These are phyloP conservation scores for Decorospora gaudefroyi DNA, from an alignment of 2,329 filamentous ascomycete genomes.

Conservation along the genomic window DNA sequence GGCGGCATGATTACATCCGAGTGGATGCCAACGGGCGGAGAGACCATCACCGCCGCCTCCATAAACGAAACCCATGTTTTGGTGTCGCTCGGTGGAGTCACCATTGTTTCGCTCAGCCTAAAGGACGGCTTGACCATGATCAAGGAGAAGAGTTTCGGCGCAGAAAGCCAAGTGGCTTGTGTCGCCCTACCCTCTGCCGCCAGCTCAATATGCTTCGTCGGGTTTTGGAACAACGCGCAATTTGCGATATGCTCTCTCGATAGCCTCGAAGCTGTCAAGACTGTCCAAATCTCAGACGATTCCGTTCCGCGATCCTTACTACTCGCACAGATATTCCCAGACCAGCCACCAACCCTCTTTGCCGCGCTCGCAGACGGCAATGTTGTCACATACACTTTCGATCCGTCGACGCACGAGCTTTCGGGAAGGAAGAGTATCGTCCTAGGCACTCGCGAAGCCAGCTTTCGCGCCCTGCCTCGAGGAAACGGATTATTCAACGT, in stretches of 20 bases:
- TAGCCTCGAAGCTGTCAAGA: constrained; percentile 67
- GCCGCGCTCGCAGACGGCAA: constrained; percentile 91
- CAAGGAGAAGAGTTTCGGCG: constrained; percentile 63
- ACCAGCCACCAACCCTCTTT: constrained; percentile 75
- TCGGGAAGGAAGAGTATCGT: constrained; percentile 78
- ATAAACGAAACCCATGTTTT: constrained; percentile 71
- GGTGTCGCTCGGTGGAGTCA: constrained; percentile 75
- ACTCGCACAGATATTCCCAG: constrained; percentile 72
- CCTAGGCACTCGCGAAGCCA: constrained; percentile 82
- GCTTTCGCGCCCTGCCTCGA: constrained; percentile 76
- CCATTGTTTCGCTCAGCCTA: constrained; percentile 70
- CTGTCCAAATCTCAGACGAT: constrained; percentile 60
- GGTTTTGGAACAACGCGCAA: constrained; percentile 83
- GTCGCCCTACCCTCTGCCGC: constrained; percentile 72
- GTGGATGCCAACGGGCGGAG: constrained; percentile 59
- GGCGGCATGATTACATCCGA: constrained; percentile 57
- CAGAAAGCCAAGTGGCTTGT: constrained; percentile 80
- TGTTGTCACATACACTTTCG: constrained; percentile 80
- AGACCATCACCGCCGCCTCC: constrained; percentile 76
- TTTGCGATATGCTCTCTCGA: constrained; percentile 74
- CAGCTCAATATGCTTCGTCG: constrained; percentile 72
- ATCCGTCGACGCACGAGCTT: constrained; percentile 64
- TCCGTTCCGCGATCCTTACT: constrained; percentile 83
- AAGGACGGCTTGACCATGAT: constrained; percentile 61
- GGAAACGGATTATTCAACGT: constrained; percentile 71